A percentile compares a stretch with the other conserved stretches of the same genome.
Conservation (phyloP, 2,329 filamentous ascomycete species). For the Rugonectria rugulosa region DNA sequence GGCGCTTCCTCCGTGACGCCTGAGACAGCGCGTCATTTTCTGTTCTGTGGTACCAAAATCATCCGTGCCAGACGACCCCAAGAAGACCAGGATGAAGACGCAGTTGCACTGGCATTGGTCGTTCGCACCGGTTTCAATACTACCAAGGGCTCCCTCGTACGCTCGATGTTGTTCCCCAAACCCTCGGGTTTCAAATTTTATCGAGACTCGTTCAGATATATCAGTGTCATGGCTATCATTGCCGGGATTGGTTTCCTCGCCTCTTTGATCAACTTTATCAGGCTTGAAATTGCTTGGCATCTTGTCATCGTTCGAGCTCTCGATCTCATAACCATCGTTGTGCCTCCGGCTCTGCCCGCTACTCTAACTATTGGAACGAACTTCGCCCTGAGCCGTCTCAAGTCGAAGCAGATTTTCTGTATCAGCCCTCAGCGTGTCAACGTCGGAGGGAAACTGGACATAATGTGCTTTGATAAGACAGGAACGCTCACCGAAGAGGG, state of each 20-base stretch:
- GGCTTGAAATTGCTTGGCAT: conserved; percentile 84
- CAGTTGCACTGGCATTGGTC: conserved; percentile 89
- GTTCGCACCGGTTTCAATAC: conserved; percentile 97
- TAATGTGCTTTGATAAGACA: conserved; percentile 98
- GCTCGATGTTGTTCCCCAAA: conserved; percentile 98
- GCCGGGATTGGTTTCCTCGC: conserved; percentile 87
- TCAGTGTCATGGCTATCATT: conserved; percentile 92
- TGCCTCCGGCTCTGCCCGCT: conserved; percentile 91
- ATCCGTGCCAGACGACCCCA: conserved; percentile 89
- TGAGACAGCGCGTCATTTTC: conserved; percentile 84
- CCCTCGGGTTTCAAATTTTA: conserved; percentile 99
- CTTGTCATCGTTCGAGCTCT: conserved; percentile 90
- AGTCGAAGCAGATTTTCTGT: conserved; percentile 91
- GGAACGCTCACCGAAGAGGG: conserved; percentile 98
- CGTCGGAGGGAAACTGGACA: conserved; percentile 92
- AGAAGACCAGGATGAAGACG: conserved; percentile 84
- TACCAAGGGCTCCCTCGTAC: conserved; percentile 92
- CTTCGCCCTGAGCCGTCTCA: conserved; percentile 87
- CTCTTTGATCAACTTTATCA: conserved; percentile 92
- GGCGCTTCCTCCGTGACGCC: conserved; percentile 83
- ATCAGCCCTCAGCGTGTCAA: conserved; percentile 98
- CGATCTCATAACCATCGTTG: conserved; percentile 96
- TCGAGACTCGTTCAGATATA: conserved; percentile 95
- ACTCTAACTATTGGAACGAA: conserved; percentile 97
- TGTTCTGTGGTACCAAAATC: conserved; percentile 96